phyloP scores from a whole-genome alignment of 78 protist genomes.

The Andalucia godoyi region DNA sequence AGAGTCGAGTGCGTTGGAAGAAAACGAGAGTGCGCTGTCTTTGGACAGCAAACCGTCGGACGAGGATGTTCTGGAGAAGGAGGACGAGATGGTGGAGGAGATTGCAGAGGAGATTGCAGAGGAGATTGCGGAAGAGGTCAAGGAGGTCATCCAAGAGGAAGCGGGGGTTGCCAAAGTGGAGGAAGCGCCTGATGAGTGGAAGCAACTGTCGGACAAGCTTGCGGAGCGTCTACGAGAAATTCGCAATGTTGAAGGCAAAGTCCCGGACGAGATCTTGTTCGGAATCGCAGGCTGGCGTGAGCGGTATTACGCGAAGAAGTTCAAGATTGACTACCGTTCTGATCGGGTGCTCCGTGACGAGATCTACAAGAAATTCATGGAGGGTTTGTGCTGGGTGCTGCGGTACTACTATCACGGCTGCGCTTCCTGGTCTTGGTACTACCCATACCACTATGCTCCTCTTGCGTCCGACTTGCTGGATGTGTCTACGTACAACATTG shows the following conservation, averaged over 20 bases:
- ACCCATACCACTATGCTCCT: slow-evolving; percentile 94
- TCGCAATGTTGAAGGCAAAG: not conserved
- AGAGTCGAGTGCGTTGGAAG: too few relatives aligned
- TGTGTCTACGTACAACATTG: too few relatives aligned
- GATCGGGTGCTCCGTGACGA: not conserved
- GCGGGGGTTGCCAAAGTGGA: too few relatives aligned
- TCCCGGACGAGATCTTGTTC: slow-evolving; percentile 31
- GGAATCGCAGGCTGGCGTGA: slow-evolving; percentile 78
- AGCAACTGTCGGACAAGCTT: not conserved
- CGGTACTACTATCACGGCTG: slow-evolving; percentile 90
- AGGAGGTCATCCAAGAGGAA: too few relatives aligned
- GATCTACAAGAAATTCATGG: slow-evolving; percentile 53
- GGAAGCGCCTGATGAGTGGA: too few relatives aligned
- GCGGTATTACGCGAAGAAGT: slow-evolving; percentile 69
- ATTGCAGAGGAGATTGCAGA: not conserved
- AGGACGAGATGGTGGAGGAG: not conserved
- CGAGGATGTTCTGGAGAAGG: not conserved
- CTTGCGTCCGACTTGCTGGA: slow-evolving; percentile 54
- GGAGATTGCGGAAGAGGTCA: not conserved
- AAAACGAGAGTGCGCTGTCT: too few relatives aligned
- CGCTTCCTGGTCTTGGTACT: slow-evolving; percentile 92
- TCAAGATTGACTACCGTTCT: slow-evolving; percentile 2
- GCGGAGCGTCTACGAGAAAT: not conserved
- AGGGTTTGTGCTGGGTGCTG: slow-evolving; percentile 92
- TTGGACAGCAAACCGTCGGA: too few relatives aligned